Percentiles rank a stretch among this genome's conserved stretches.
phyloP scores from a whole-genome alignment of 768 basidiomycete species.

The Trametes gibbosa region DNA sequence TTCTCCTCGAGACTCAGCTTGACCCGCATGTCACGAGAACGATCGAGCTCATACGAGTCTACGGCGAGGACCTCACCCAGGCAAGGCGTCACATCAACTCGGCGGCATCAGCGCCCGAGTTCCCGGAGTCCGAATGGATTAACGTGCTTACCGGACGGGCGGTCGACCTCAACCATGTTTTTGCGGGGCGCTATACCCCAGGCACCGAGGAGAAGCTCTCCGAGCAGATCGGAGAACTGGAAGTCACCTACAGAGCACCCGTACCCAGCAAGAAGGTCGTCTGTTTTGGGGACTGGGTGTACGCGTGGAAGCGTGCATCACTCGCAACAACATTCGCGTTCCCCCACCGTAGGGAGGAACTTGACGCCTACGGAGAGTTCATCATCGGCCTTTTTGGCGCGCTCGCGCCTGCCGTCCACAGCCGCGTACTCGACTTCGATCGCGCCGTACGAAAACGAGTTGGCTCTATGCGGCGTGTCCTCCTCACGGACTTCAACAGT shows the following conservation, averaged over 20 bases:
- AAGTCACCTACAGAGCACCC: too few relatives aligned
- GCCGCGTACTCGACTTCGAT: conserved; percentile 32
- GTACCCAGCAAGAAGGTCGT: conserved; percentile 20
- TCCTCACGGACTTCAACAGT: conserved; percentile 24
- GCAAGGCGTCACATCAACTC: too few relatives aligned
- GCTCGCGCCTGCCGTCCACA: conserved; percentile 9
- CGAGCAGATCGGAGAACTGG: conserved; percentile 18
- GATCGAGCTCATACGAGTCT: too few relatives aligned
- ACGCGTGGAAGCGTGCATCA: conserved; percentile 21
- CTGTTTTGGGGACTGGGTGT: conserved; percentile 25
- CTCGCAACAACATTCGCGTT: conserved; percentile 26
- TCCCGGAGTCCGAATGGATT: too few relatives aligned
- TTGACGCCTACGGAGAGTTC: too few relatives aligned
- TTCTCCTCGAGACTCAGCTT: too few relatives aligned
- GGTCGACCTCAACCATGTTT: too few relatives aligned
- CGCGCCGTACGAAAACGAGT: conserved; percentile 29
- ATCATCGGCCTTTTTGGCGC: conserved; percentile 25
- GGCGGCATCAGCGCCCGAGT: too few relatives aligned
- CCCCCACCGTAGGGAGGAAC: conserved; percentile 27
- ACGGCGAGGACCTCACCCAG: too few relatives aligned
- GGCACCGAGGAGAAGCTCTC: conserved; percentile 8
- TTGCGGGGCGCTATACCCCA: too few relatives aligned
- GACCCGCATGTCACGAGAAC: too few relatives aligned
- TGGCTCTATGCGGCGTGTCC: conserved; percentile 11
- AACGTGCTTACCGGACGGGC: too few relatives aligned